Base-by-base conservation (phyloP, 495 filamentous ascomycete species). In the Aspergillus cavernicola region DNA sequence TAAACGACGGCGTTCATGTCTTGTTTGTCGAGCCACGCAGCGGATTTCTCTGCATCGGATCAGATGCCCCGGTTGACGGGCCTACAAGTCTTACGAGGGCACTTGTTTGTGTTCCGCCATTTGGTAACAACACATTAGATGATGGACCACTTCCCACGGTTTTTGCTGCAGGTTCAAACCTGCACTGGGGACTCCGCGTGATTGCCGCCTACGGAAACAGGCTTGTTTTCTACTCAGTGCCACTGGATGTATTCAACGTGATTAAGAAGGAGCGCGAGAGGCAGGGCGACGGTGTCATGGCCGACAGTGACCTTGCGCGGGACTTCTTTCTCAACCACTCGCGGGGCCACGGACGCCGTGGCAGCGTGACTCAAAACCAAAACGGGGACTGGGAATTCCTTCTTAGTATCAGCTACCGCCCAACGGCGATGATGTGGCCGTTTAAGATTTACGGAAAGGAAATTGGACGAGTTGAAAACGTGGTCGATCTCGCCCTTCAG, bases 1-100 rank as follows among this genome's bases (percentile, higher is more conserved):
- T 88, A 37, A 83, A 83, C 55, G 86, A 89, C 64, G 85, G 86
- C 1, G 72, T 80, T 35, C 83, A 89, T 55, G 72, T 90, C 28
- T 66, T 89, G 19, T 90, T 87, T 68, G 83, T 82, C 8, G 86
- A 89, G 52, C 85, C 85, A 4, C 67, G 67, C 6, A 80, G 76
- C 16, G 77, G 74, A 6, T 51, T 74, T 3, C 71, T 89, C n/a
- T 87, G 80, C 56, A 71, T 90, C 4, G 86, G 87, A 4, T 80
- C 76, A 48, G 84, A 88, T 66, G 74, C 82, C 1, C 85, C 82
- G n/a, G 66, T 81, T 19, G 81, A 78, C 13, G 75, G 77, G 12
- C 69, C 70, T 12, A 73, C 76, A 8, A 80, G 75, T 57, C 64
- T 83, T 7, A 70, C 66, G 0, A 65, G 71, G 19, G 70, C 70